Evolutionary conservation across 1,139 yeast species (phyloP), one percentile per base, ranked within the genome.

Genomic region (Taphrina pruni): DNA sequence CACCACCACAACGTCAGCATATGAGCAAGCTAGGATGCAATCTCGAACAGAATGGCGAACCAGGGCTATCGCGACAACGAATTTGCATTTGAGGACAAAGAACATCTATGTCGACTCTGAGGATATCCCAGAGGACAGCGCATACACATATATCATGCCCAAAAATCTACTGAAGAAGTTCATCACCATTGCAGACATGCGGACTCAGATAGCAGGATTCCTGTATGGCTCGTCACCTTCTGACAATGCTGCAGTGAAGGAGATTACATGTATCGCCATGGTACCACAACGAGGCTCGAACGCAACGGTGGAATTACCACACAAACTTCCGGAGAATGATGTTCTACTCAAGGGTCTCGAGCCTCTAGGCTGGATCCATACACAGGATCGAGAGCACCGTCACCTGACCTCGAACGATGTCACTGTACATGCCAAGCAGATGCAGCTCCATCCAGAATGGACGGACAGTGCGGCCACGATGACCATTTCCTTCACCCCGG

Each of bases 31-130:
- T 80, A 80, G 88, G 2, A 94, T 94, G 76, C 83, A 88, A 55
- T 90, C 97, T 1, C 88, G 87, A 77, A 88, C 92, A 52, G 97
- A 93, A 76, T 94, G 99, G 99, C 84, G 98, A 74, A 84, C 84
- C 70, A 81, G 96, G 56, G 97, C 97, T 0, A 85, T 95, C 70
- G 88, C 96, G 0, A 85, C 96, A 0, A 84, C 90, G 65, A 84
- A 86, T 73, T 80, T 94, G 65, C 88, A 88, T 74, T 79, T 89
- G 76, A 86, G 97, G 67, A 82, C 93, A 12, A 89, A 88, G 77
- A 88, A 90, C 76, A 85, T 94, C 12, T 90, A 85, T 76, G 90
- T 92, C 5, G 83, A 90, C 6, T 84, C 88, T 9, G 84, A 81
- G 60, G 85, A 84, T 26, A 82, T 81, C 52, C 86, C 84, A 41